These are phyloP conservation scores for Penicillium argentinense DNA, from an alignment of 495 filamentous ascomycete species.

Conservation along the genomic window DNA sequence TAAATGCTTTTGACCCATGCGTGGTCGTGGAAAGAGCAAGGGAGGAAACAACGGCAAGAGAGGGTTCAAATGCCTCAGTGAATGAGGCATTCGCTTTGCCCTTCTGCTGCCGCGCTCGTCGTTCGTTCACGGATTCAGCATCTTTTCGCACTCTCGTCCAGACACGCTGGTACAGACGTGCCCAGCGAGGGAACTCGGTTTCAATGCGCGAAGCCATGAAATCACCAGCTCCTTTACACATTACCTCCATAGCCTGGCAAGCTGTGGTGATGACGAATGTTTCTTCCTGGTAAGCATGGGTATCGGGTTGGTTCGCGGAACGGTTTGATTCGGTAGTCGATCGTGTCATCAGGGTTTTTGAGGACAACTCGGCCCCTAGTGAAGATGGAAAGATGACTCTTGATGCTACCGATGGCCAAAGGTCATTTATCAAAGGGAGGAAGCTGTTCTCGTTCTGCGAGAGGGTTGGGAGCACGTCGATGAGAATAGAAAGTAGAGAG, in stretches of 20 bases:
- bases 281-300: constrained; percentile 59
- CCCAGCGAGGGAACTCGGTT: constrained; percentile 63
- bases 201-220: constrained; percentile 74
- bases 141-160: constrained; percentile 43
- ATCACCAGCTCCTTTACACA: constrained; percentile 67
- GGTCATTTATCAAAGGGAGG: constrained; percentile 80
- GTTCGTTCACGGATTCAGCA: constrained; percentile 32
- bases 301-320: constrained; percentile 15
- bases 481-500: constrained; percentile 71
- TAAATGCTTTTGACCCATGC: constrained; percentile 33
- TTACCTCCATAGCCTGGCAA: constrained; percentile 58
- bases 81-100: neutral
- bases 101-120: constrained; percentile 25
- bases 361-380: constrained; percentile 19
- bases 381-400: constrained; percentile 56
- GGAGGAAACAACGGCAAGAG: constrained; percentile 15
- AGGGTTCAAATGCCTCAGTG: neutral
- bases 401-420: constrained; percentile 78
- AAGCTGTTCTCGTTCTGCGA: constrained; percentile 75
- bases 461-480: constrained; percentile 65
- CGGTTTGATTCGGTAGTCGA: constrained; percentile 9
- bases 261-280: constrained; percentile 71
- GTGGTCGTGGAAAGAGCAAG: constrained; percentile 27
- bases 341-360: constrained; percentile 25
- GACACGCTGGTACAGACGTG: constrained; percentile 40